phyloP scores from a whole-genome alignment of 1,139 yeast species.

The Kodamaea plutei region DNA sequence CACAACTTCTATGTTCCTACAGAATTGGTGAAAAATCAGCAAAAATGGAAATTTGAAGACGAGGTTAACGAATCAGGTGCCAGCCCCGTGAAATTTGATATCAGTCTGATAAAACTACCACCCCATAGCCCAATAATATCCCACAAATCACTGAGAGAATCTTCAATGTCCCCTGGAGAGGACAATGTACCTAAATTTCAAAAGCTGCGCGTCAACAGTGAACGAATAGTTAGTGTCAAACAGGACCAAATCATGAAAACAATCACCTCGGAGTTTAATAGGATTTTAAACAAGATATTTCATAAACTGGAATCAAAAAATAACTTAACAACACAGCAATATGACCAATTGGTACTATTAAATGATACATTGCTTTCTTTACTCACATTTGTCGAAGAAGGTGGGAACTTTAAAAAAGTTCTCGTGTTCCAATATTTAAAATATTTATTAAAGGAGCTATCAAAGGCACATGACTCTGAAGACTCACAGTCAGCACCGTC shows the following conservation, averaged over 20 bases:
- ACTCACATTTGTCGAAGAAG: slow-evolving; percentile 20
- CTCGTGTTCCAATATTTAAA: slow-evolving; percentile 39
- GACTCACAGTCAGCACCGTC: slow-evolving; percentile 11
- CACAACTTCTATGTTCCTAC: slow-evolving; percentile 41
- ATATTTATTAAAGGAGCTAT: slow-evolving; percentile 37
- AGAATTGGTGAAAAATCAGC: slow-evolving; percentile 32
- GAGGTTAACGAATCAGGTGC: slow-evolving; percentile 9
- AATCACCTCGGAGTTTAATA: slow-evolving; percentile 28
- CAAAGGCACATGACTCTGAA: slow-evolving; percentile 16
- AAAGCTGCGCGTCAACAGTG: slow-evolving; percentile 1
- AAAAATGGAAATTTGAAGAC: slow-evolving; percentile 27
- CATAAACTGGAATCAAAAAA: slow-evolving; percentile 33
- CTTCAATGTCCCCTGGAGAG: slow-evolving; percentile 9
- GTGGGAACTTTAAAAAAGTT: slow-evolving; percentile 20
- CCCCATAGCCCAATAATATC: slow-evolving; percentile 16
- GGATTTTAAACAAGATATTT: slow-evolving; percentile 33
- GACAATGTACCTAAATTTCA: background rate
- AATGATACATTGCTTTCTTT: slow-evolving; percentile 29
- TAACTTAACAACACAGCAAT: slow-evolving; percentile 32
- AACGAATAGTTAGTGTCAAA: slow-evolving; percentile 11
- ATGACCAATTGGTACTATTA: slow-evolving; percentile 30
- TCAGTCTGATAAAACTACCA: slow-evolving; percentile 28
- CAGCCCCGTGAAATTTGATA: slow-evolving; percentile 31
- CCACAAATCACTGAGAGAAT: slow-evolving; percentile 13
- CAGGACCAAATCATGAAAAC: slow-evolving; percentile 25